phyloP scores from a whole-genome alignment of 2,329 filamentous ascomycete genomes.

The Colletotrichum higginsianum region DNA sequence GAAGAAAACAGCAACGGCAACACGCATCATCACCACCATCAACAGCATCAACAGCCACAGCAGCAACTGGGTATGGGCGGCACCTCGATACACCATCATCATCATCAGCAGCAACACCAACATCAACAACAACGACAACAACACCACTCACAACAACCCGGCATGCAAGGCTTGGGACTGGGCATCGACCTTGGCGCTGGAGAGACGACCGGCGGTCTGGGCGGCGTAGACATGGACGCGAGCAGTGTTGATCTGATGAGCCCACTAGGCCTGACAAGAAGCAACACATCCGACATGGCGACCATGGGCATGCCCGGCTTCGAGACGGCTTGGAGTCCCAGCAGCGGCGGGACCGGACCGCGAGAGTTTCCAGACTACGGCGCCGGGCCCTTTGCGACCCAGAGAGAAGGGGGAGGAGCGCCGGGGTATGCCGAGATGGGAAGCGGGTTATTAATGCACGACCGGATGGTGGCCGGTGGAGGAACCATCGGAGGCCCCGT shows the following conservation, averaged over 20 bases:
- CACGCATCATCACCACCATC: constrained; percentile 8
- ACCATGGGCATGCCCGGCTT: constrained; percentile 38
- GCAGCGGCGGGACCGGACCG: constrained; percentile 31
- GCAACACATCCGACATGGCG: constrained; percentile 39
- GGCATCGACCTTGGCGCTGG: constrained; percentile 22
- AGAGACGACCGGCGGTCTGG: constrained; percentile 20
- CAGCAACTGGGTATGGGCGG: constrained; percentile 21
- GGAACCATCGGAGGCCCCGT: constrained; percentile 20
- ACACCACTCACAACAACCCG: not conserved
- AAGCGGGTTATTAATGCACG: constrained; percentile 22
- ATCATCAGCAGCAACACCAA: no score
- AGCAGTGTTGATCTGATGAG: constrained; percentile 40
- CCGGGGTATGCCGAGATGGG: constrained; percentile 23
- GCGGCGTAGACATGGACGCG: constrained; percentile 34
- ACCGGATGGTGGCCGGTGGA: constrained; percentile 24
- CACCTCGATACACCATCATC: not conserved
- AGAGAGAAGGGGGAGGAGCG: constrained; percentile 7
- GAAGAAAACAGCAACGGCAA: constrained; percentile 27
- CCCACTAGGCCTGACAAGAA: constrained; percentile 37
- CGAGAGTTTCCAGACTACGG: constrained; percentile 34
- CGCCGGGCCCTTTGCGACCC: constrained; percentile 9
- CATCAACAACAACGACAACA: no score
- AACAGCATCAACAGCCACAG: constrained; percentile 3
- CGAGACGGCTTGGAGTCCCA: constrained; percentile 39
- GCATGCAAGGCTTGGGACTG: constrained; percentile 30